A percentile compares a stretch with the other conserved stretches of the same genome.
phyloP scores from a whole-genome alignment of 352 stramenopile genomes.

The Globisporangium iwayamae region DNA sequence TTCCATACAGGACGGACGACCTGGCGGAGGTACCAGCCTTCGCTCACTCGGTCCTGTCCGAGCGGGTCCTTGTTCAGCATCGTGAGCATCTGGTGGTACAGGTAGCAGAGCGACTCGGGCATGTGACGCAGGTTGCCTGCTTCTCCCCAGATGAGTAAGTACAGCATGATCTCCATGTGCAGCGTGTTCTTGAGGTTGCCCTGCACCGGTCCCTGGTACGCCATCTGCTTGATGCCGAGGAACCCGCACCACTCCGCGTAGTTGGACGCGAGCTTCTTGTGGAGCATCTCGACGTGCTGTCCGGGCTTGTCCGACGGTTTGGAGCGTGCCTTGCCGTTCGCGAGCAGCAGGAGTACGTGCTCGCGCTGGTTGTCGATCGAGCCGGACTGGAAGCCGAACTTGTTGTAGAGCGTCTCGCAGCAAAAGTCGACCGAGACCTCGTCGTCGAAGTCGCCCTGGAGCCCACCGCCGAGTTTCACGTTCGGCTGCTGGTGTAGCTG shows the following conservation, averaged over 20 bases:
- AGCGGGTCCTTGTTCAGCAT: slow-evolving; percentile 62
- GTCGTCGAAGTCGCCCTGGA: slow-evolving; percentile 69
- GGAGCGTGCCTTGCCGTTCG: slow-evolving; percentile 62
- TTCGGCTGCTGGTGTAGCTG: slow-evolving; percentile 26
- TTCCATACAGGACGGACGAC: slow-evolving; percentile 62
- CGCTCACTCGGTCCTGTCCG: slow-evolving; percentile 34
- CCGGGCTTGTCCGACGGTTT: slow-evolving; percentile 39
- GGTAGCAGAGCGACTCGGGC: slow-evolving; percentile 95
- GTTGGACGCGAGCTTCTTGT: slow-evolving; percentile 65
- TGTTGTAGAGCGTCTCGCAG: slow-evolving; percentile 65
- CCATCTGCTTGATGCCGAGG: slow-evolving; percentile 27
- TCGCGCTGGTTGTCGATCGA: slow-evolving; percentile 76
- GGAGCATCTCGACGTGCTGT: slow-evolving; percentile 47
- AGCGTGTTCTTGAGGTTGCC: slow-evolving; percentile 54
- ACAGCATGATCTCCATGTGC: slow-evolving; percentile 93
- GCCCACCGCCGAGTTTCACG: slow-evolving; percentile 30
- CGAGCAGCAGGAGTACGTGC: slow-evolving; percentile 67
- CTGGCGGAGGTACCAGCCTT: slow-evolving; percentile 55
- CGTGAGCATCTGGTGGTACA: slow-evolving; percentile 87
- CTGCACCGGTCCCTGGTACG: slow-evolving; percentile 36
- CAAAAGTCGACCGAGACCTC: slow-evolving; percentile 71
- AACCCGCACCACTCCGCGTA: slow-evolving; percentile 69
- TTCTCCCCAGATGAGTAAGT: slow-evolving; percentile 96
- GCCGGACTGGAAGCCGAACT: slow-evolving; percentile 73
- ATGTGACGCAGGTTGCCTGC: slow-evolving; percentile 94